These are phyloP conservation scores for Centrapalus pauciflorus DNA, from an alignment of 129 eudicot genomes.

Conservation along the genomic window DNA sequence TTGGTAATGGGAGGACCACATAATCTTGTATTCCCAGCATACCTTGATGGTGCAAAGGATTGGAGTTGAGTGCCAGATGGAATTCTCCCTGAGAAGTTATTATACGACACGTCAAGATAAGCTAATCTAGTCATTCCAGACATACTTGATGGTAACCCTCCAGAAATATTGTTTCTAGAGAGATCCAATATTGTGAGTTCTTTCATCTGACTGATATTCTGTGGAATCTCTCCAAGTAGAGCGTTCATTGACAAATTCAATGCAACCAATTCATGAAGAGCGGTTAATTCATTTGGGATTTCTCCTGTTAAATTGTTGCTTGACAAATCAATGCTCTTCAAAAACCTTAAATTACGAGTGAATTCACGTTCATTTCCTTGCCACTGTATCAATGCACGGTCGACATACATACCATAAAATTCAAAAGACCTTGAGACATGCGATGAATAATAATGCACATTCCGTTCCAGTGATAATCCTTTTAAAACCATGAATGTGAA, in stretches of 20 bases:
- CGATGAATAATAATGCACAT: neutral
- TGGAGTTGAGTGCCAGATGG: conserved; percentile 20
- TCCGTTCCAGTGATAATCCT: neutral
- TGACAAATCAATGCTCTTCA: too few relatives aligned
- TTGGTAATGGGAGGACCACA: too few relatives aligned
- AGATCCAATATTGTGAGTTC: too few relatives aligned
- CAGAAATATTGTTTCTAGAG: too few relatives aligned
- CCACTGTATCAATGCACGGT: neutral
- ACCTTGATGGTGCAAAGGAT: neutral
- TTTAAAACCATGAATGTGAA: neutral
- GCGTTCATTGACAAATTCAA: conserved; percentile 21
- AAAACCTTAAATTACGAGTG: too few relatives aligned
- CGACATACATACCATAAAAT: neutral
- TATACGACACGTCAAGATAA: conserved; percentile 9
- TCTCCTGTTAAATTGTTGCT: neutral
- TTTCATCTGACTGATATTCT: too few relatives aligned
- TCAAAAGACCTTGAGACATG: neutral
- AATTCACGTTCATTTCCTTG: too few relatives aligned
- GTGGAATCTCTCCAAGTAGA: too few relatives aligned
- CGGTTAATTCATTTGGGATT: neutral
- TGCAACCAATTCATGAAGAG: neutral
- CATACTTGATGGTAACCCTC: conserved; percentile 3
- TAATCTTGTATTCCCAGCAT: neutral
- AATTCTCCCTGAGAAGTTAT: conserved; percentile 15
- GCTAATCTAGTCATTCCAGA: neutral